Evolutionary conservation across 2,329 filamentous ascomycete species (phyloP), one percentile per base, ranked within the genome.

Genomic region (Aspergillus sp.): DNA sequence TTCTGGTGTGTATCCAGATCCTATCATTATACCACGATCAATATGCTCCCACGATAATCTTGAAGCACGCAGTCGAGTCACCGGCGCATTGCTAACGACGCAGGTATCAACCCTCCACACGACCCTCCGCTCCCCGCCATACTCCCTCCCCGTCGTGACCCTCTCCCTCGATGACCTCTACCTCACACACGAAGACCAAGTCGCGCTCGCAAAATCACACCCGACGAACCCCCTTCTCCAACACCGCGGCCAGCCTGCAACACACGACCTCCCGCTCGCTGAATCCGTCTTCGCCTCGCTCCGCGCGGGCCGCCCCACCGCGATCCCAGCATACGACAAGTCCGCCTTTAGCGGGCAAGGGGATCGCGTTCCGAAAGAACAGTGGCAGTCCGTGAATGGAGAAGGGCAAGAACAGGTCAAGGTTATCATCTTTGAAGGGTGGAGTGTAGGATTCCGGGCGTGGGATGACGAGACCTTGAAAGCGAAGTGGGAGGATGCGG

Each of bases 91-190:
- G 4, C 17, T 38, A 28, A n/a, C 13, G 25, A 59, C 28, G 8
- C 45, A 84, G 82, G 82, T 93, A 43, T 83, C 83, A 43, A 83
- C 85, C 4, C 84, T 96, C 48, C 84, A 87, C 66, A 74, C 82
- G 22, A 86, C 84, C 15, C 85, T 94, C 43, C 81, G 84, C 38
- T 79, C 80, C 51, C 75, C 81, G 15, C 84, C 84, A 1, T 82
- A 89, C 71, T 83, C 83, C 22, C 82, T 91, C 25, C 80, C 84
- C 61, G 90, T 89, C 3, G 81, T 91, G 53, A 89, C 92, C 57
- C 85, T 92, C 75, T 93, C 91, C 75, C 89, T 97, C 66, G 93
- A 97, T 76, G 93, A 97, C 79, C 88, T 97, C 69, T 97, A 97
- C 79, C 87, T 96, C 57, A 84, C 87, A 15, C 91, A 91, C 74